Percentiles rank a stretch among this genome's conserved stretches.
Conservation (phyloP, 2,329 filamentous ascomycete species). For the Neobulgaria alba region DNA sequence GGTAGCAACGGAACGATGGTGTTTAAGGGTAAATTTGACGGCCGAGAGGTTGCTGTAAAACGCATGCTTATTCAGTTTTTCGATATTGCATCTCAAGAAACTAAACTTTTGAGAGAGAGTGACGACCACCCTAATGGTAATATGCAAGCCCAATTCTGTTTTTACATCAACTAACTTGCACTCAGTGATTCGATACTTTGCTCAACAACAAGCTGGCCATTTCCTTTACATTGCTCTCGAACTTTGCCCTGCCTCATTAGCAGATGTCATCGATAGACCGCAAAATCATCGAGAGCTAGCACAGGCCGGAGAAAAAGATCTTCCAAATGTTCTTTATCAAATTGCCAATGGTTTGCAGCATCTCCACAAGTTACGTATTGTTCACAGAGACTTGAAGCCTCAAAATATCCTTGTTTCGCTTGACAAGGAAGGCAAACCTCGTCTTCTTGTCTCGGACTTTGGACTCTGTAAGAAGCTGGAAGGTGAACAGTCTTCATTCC, state of each 20-base stretch:
- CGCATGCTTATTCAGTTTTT: constrained; percentile 94
- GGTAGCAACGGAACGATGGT: constrained; percentile 97
- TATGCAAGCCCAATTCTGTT: constrained; percentile 10
- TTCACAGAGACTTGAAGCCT: constrained; percentile 93
- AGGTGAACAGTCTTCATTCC: constrained; percentile 87
- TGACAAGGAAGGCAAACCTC: constrained; percentile 59
- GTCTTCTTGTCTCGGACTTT: constrained; percentile 95
- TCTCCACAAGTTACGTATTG: constrained; percentile 84
- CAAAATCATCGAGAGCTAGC: constrained; percentile 60
- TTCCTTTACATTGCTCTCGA: constrained; percentile 97
- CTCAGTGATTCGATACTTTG: constrained; percentile 86
- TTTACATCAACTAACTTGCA: constrained; percentile 18
- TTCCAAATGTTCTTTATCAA: constrained; percentile 75
- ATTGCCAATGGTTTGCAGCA: constrained; percentile 85
- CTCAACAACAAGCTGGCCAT: constrained; percentile 76
- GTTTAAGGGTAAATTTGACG: constrained; percentile 89
- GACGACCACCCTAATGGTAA: constrained; percentile 84
- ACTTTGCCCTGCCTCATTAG: constrained; percentile 85
- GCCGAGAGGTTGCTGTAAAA: constrained; percentile 89
- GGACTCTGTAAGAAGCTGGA: constrained; percentile 96
- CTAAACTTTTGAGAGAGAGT: constrained; percentile 80
- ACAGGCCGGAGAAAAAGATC: constrained; percentile 61
- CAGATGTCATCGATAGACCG: constrained; percentile 79
- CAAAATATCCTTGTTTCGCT: constrained; percentile 90
- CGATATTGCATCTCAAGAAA: constrained; percentile 91